Evolutionary conservation across 129 eudicot species (phyloP).

Genomic region (Lactuca saligna): DNA sequence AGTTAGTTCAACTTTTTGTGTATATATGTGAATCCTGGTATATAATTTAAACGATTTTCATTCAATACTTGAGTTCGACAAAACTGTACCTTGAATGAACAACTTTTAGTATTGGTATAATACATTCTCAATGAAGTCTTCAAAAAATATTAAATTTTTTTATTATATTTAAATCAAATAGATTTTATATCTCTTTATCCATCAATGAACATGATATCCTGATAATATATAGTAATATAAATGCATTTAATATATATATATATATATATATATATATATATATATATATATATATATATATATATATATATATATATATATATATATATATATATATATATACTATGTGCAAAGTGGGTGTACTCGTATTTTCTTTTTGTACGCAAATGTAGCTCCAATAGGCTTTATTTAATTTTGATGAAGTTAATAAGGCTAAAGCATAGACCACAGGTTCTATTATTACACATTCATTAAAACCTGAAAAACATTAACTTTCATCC

Average conservation of each 20-base stretch:
- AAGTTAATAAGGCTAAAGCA: slow-evolving; percentile 38
- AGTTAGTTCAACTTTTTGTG: too few species aligned
- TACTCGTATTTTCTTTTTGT: slow-evolving; percentile 1
- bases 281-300: too few species aligned
- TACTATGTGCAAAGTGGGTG: slow-evolving; percentile 12
- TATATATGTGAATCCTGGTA: background rate
- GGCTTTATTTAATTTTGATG: slow-evolving; percentile 29
- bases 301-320: too few species aligned
- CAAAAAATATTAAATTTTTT: too few species aligned
- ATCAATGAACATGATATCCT: background rate
- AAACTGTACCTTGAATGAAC: background rate
- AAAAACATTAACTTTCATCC: slow-evolving; percentile 17
- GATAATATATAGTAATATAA: background rate
- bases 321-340: too few species aligned
- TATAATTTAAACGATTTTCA: background rate
- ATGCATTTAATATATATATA: slow-evolving; percentile 5
- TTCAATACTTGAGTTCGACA: background rate
- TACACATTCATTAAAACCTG: slow-evolving; percentile 27
- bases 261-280: too few species aligned
- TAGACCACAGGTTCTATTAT: slow-evolving; percentile 33
- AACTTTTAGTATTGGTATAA: background rate
- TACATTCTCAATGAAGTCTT: too few species aligned
- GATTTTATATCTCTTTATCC: background rate
- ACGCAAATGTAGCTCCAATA: slow-evolving; percentile 27
- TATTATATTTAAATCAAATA: too few species aligned